Conservation (phyloP, 306 rosid species). For the Rosa rugosa region DNA sequence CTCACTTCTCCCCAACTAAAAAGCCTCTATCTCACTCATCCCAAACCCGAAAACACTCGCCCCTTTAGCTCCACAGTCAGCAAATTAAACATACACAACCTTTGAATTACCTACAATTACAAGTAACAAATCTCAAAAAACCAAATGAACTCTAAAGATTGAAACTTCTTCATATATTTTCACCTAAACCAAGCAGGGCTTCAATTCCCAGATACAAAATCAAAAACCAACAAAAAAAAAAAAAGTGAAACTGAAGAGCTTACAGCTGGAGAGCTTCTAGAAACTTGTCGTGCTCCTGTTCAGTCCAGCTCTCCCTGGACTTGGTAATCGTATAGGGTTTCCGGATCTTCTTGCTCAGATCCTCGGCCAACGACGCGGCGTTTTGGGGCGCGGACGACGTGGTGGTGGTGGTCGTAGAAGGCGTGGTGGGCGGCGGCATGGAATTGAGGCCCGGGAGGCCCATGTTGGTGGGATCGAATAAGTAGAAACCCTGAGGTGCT, state of each 20-base stretch:
- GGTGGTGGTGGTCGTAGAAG: not conserved
- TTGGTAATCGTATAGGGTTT: slow-evolving; percentile 90
- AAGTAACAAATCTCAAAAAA: not conserved
- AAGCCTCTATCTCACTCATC: not conserved
- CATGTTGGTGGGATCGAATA: slow-evolving; percentile 61
- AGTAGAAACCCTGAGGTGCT: slow-evolving; percentile 55
- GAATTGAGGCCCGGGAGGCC: slow-evolving; percentile 44
- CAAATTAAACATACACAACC: not conserved
- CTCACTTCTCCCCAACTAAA: not conserved
- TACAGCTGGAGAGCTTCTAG: slow-evolving; percentile 97
- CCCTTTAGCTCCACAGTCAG: not conserved
- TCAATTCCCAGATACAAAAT: not conserved
- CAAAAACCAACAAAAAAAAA: not conserved
- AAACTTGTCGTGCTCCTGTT: slow-evolving; percentile 97
- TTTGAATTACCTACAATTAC: not conserved
- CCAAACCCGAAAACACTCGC: slow-evolving; percentile 6
- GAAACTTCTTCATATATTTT: too few relatives aligned
- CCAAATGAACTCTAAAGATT: not conserved
- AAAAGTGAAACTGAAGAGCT: slow-evolving; percentile 16
- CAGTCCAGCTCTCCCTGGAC: slow-evolving; percentile 95
- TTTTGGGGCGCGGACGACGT: not conserved
- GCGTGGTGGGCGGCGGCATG: slow-evolving; percentile 34
- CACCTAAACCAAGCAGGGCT: not conserved
- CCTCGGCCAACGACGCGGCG: slow-evolving; percentile 36
- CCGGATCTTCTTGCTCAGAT: slow-evolving; percentile 73